Conservation (phyloP, 2,329 filamentous ascomycete genomes). For the Ceratocystis alfenasii region DNA sequence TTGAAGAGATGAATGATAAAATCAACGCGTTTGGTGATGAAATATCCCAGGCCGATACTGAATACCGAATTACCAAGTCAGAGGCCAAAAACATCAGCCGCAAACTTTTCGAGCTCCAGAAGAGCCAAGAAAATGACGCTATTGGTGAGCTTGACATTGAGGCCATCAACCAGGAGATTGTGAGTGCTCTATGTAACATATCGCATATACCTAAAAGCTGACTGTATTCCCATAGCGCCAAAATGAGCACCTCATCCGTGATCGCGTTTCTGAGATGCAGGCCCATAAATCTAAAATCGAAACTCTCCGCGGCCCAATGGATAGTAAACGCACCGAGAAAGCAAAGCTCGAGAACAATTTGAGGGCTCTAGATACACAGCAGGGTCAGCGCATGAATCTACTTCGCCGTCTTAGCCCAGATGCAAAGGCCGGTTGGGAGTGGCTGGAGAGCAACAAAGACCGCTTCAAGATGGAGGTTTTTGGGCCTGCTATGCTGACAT, state of each 20-base stretch:
- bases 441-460: constrained; percentile 61
- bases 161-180: constrained; percentile 61
- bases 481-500: constrained; percentile 68
- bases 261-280: constrained; percentile 29
- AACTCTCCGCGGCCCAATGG: constrained; percentile 2
- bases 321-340: constrained; percentile 2
- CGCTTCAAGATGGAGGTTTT: constrained; percentile 66
- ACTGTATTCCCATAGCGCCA: constrained; percentile 29
- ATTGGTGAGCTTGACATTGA: constrained; percentile 56
- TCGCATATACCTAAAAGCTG: constrained; percentile 25
- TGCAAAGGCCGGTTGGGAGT: constrained; percentile 60
- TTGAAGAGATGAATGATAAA: constrained; percentile 16
- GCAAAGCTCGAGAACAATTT: constrained; percentile 38
- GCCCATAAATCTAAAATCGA: not conserved
- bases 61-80: constrained; percentile 15
- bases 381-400: constrained; percentile 59
- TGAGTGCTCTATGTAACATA: constrained; percentile 33
- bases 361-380: constrained; percentile 54
- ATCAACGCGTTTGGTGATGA: constrained; percentile 21
- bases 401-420: constrained; percentile 52
- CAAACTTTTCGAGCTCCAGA: constrained; percentile 33
- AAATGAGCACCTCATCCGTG: constrained; percentile 40
- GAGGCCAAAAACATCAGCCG: constrained; percentile 18
- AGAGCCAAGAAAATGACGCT: constrained; percentile 46
- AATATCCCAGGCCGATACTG: constrained; percentile 28